Conservation (phyloP, 164 flowering plant genomes). For the Litsea cubeba region DNA sequence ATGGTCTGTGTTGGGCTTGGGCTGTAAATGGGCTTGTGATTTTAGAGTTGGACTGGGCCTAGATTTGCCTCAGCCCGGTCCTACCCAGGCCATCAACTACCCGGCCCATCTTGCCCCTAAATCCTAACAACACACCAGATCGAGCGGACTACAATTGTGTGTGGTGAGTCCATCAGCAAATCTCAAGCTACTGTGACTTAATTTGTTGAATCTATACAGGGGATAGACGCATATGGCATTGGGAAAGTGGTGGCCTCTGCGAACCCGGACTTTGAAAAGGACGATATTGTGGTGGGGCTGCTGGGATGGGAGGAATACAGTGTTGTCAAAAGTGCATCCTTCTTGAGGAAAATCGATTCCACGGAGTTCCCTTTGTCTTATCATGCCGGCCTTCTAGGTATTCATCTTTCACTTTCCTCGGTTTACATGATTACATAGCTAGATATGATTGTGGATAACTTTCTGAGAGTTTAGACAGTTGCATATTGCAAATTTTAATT, state of each 20-base stretch:
- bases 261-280: constrained; percentile 43
- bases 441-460: not conserved
- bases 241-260: constrained; percentile 66
- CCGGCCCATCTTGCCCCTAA: too few relatives aligned
- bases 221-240: constrained; percentile 49
- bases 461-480: too few relatives aligned
- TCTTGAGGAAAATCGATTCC: constrained; percentile 47
- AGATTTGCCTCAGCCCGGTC: not conserved
- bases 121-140: too few relatives aligned
- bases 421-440: too few relatives aligned
- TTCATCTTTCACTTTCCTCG: not conserved
- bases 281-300: constrained; percentile 55
- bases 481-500: too few relatives aligned
- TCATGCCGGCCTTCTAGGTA: constrained; percentile 65
- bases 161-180: too few relatives aligned
- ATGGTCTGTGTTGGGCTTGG: too few relatives aligned
- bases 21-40: too few relatives aligned
- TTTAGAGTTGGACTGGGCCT: not conserved
- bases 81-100: too few relatives aligned
- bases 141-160: too few relatives aligned
- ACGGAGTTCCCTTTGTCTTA: constrained; percentile 56
- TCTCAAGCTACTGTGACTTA: too few relatives aligned
- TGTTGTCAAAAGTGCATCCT: constrained; percentile 18
- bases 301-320: constrained; percentile 60
- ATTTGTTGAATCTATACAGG: constrained; percentile 22